Percentiles rank a stretch among this genome's conserved stretches.
Conservation (phyloP, 1,284 basidiomycete genomes). For the Termitomyces sp. region DNA sequence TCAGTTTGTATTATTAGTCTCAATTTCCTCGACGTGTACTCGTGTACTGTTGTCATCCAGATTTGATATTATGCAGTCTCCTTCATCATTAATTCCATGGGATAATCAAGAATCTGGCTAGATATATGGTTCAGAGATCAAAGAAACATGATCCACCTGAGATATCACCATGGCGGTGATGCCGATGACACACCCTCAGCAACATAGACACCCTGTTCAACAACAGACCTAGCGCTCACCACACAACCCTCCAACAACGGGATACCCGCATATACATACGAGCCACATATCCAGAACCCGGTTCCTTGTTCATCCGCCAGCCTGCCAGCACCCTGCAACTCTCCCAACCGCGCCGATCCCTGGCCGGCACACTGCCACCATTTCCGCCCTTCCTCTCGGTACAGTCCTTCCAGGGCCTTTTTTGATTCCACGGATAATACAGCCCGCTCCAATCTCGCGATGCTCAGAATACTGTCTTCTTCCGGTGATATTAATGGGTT, state of each 20-base stretch:
- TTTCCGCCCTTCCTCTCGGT: conserved; percentile 25
- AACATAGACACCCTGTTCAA: conserved; percentile 40
- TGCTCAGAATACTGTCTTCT: conserved; percentile 45
- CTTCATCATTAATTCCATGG: neutral
- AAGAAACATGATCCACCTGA: neutral
- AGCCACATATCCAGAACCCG: conserved; percentile 55
- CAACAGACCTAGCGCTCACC: conserved; percentile 50
- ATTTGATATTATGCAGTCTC: neutral
- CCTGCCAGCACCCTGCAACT: conserved; percentile 45
- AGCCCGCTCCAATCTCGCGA: conserved; percentile 57
- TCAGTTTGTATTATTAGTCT: neutral
- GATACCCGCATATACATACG: conserved; percentile 54
- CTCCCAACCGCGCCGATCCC: conserved; percentile 34
- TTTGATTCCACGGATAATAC: conserved; percentile 49
- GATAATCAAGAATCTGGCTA: neutral
- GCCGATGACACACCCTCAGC: conserved; percentile 29
- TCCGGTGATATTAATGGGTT: conserved; percentile 60
- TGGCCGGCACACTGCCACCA: conserved; percentile 37
- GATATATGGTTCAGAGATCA: neutral
- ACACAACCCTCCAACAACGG: conserved; percentile 65
- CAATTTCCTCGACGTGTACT: neutral
- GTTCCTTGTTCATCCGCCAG: conserved; percentile 26
- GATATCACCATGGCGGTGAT: conserved; percentile 26
- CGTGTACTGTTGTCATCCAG: neutral
- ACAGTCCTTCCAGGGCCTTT: conserved; percentile 41